Evolutionary conservation across 2,329 filamentous ascomycete species (phyloP).

Genomic region (Stagonosporopsis chrysanthemi): DNA sequence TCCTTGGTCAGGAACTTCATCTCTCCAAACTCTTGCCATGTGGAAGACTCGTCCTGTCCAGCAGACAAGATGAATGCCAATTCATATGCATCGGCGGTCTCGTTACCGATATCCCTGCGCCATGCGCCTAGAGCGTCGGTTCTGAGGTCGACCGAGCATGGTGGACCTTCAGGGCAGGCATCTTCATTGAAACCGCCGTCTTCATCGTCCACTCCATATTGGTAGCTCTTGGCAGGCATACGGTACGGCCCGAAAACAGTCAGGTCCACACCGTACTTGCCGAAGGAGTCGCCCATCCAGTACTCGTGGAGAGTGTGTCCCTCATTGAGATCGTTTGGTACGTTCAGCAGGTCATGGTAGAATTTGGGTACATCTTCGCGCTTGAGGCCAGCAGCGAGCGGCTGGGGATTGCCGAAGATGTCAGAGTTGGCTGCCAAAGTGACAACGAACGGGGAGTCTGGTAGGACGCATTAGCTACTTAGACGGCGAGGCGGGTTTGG

Average conservation of each 20-base stretch:
- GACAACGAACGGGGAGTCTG: constrained; percentile 58
- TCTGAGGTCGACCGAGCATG: constrained; percentile 58
- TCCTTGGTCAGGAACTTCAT: constrained; percentile 60
- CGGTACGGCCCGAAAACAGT: constrained; percentile 62
- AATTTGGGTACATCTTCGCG: constrained; percentile 59
- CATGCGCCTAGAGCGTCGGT: constrained; percentile 59
- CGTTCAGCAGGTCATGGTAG: constrained; percentile 61
- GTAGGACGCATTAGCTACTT: background rate
- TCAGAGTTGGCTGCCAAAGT: constrained; percentile 57
- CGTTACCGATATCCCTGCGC: constrained; percentile 61
- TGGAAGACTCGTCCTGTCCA: constrained; percentile 63
- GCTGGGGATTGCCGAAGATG: constrained; percentile 61
- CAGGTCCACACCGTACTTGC: constrained; percentile 61
- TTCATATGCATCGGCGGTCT: constrained; percentile 58
- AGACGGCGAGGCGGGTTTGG: background rate
- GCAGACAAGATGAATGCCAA: constrained; percentile 63
- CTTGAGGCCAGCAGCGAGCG: constrained; percentile 51
- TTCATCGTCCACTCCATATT: constrained; percentile 60
- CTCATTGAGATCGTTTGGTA: constrained; percentile 58
- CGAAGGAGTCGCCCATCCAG: constrained; percentile 65
- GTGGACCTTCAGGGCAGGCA: constrained; percentile 55
- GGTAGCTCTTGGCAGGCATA: constrained; percentile 58
- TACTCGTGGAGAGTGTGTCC: constrained; percentile 64
- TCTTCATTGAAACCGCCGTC: constrained; percentile 56
- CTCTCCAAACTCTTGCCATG: constrained; percentile 65